Evolutionary conservation across 202 grass and related monocot genomes (phyloP).

Genomic region (Schoenoplectus triqueter): DNA sequence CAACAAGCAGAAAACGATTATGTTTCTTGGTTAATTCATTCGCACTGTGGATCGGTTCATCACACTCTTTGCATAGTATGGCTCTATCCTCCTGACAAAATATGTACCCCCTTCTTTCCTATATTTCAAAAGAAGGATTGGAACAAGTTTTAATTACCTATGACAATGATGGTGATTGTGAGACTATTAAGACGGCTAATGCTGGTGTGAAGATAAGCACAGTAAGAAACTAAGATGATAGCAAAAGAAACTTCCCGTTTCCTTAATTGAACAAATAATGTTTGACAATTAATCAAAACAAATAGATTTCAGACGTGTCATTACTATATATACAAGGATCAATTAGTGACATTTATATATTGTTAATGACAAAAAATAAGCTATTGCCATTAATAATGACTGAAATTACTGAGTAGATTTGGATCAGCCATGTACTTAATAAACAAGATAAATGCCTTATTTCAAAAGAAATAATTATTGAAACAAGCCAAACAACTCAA

Average conservation of each 20-base stretch:
- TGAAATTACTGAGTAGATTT: no score
- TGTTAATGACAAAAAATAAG: not conserved
- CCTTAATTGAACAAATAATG: not conserved
- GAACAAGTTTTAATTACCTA: not conserved
- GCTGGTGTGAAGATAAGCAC: not conserved
- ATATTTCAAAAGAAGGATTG: slow-evolving; percentile 9
- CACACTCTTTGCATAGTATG: slow-evolving; percentile 86
- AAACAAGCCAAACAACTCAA: not conserved
- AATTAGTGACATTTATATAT: not conserved
- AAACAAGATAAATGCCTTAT: not conserved
- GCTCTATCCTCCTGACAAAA: slow-evolving; percentile 91
- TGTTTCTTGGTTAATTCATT: slow-evolving; percentile 85
- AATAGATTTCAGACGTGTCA: not conserved
- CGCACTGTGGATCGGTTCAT: slow-evolving; percentile 67
- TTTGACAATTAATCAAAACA: not conserved
- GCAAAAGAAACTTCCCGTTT: not conserved
- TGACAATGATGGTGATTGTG: not conserved
- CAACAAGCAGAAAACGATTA: slow-evolving; percentile 79
- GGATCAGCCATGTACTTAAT: not conserved
- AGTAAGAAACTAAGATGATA: not conserved
- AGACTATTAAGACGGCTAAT: not conserved
- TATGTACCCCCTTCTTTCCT: slow-evolving; percentile 68
- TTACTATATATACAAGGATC: not conserved
- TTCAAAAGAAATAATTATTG: not conserved
- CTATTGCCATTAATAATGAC: no score